These are phyloP conservation scores for Diaporthe vaccinii DNA, from an alignment of 2,329 filamentous ascomycete genomes.

Conservation along the genomic window DNA sequence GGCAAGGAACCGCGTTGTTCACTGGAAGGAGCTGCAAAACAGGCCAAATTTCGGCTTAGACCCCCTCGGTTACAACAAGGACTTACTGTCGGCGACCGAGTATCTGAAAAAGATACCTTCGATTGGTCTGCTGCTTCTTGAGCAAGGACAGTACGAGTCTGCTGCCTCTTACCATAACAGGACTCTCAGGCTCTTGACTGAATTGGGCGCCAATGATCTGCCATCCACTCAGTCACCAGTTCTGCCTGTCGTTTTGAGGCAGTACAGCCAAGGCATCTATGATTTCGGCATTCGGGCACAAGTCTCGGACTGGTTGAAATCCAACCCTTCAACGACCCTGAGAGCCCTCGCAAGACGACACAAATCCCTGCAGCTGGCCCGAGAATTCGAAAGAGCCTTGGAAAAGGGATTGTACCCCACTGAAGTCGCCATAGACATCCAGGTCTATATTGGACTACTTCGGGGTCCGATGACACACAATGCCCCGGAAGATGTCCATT, in stretches of 20 bases:
- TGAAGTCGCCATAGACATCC: conserved; percentile 53
- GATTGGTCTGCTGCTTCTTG: conserved; percentile 65
- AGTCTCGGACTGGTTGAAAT: conserved; percentile 53
- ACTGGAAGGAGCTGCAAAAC: conserved; percentile 62
- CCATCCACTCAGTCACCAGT: conserved; percentile 43
- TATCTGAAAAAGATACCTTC: conserved; percentile 65
- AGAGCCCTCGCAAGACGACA: conserved; percentile 62
- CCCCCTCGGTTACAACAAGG: conserved; percentile 64
- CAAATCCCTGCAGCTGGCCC: conserved; percentile 68
- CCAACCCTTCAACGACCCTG: conserved; percentile 49
- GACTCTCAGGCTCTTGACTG: conserved; percentile 54
- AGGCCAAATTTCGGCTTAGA: conserved; percentile 58
- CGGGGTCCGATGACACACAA: conserved; percentile 52
- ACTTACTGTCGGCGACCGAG: conserved; percentile 63
- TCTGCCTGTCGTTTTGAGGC: conserved; percentile 51
- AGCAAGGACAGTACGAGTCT: conserved; percentile 67
- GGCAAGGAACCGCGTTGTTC: conserved; percentile 53
- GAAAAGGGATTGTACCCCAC: conserved; percentile 61
- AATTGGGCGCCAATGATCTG: conserved; percentile 49
- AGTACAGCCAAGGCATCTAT: conserved; percentile 68
- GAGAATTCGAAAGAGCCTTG: conserved; percentile 68
- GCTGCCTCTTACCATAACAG: conserved; percentile 64
- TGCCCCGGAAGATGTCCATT: conserved; percentile 42
- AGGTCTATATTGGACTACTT: conserved; percentile 65
- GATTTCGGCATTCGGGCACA: conserved; percentile 59